These are phyloP conservation scores for Vigna radiata DNA, from an alignment of 306 rosid genomes.

Conservation along the genomic window DNA sequence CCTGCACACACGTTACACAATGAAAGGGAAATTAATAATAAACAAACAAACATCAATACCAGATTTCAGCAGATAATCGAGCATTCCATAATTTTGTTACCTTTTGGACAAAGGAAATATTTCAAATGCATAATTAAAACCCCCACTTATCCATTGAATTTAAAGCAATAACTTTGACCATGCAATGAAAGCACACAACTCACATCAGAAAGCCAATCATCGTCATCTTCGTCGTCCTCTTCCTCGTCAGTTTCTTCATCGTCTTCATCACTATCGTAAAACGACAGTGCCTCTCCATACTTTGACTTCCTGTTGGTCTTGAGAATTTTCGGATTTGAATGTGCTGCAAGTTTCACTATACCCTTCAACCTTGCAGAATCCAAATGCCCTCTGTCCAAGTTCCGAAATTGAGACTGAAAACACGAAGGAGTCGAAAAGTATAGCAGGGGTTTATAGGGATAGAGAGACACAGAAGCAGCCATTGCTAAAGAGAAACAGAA, in stretches of 20 bases:
- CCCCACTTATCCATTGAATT: not conserved
- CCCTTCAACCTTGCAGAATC: constrained; percentile 22
- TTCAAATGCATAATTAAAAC: not conserved
- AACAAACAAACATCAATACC: not conserved
- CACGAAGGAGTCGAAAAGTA: constrained; percentile 37
- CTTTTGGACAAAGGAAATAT: not conserved
- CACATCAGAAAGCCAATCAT: constrained; percentile 67
- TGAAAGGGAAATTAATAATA: not conserved
- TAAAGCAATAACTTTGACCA: not conserved
- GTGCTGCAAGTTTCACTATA: constrained; percentile 65
- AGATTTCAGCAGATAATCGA: not conserved
- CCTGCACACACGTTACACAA: constrained; percentile 56
- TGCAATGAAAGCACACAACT: constrained; percentile 36
- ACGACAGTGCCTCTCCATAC: constrained; percentile 58
- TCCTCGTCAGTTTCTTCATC: constrained; percentile 39
- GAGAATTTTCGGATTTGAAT: constrained; percentile 76
- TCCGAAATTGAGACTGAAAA: constrained; percentile 35
- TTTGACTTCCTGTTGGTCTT: constrained; percentile 73
- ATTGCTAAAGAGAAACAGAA: constrained; percentile 41
- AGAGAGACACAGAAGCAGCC: constrained; percentile 54
- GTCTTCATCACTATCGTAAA: constrained; percentile 63
- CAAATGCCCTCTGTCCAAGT: constrained; percentile 22
- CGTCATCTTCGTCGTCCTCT: constrained; percentile 42
- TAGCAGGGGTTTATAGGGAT: constrained; percentile 47
- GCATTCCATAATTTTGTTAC: not conserved